Evolutionary conservation across 139 green algal genomes (phyloP).

Genomic region (Chlamydomonas urium): DNA sequence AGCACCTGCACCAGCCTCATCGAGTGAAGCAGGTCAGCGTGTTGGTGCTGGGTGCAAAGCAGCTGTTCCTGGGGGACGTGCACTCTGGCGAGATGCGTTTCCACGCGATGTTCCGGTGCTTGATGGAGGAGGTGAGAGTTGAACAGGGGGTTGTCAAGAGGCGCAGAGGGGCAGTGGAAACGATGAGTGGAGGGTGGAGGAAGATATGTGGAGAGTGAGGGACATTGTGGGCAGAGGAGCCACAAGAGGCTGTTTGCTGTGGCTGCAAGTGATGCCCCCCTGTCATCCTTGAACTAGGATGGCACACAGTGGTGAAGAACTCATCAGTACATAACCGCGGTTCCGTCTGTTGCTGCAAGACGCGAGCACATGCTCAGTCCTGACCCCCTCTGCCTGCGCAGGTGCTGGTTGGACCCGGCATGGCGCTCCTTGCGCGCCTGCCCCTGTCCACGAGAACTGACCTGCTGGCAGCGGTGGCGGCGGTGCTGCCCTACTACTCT

Average conservation of each 20-base stretch:
- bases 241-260: too few relatives aligned
- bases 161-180: too few relatives aligned
- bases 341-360: too few relatives aligned
- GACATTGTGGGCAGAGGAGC: too few relatives aligned
- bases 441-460: conserved; percentile 32
- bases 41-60: conserved; percentile 59
- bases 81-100: conserved; percentile 55
- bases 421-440: conserved; percentile 35
- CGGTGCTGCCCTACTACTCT: conserved; percentile 71
- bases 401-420: not conserved
- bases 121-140: conserved; percentile 33
- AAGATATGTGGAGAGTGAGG: too few relatives aligned
- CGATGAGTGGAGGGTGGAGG: too few relatives aligned
- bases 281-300: too few relatives aligned
- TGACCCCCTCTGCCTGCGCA: not conserved
- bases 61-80: conserved; percentile 80
- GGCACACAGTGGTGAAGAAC: too few relatives aligned
- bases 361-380: too few relatives aligned
- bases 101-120: conserved; percentile 57
- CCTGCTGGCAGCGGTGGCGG: conserved; percentile 48
- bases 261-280: too few relatives aligned
- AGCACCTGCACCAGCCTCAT: not conserved
- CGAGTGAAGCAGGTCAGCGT: conserved; percentile 72
- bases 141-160: too few relatives aligned
- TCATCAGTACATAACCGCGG: too few relatives aligned